Evolutionary conservation across 306 rosid genomes (phyloP), one percentile per base, ranked within the genome.

Genomic region (Canavalia gladiata): DNA sequence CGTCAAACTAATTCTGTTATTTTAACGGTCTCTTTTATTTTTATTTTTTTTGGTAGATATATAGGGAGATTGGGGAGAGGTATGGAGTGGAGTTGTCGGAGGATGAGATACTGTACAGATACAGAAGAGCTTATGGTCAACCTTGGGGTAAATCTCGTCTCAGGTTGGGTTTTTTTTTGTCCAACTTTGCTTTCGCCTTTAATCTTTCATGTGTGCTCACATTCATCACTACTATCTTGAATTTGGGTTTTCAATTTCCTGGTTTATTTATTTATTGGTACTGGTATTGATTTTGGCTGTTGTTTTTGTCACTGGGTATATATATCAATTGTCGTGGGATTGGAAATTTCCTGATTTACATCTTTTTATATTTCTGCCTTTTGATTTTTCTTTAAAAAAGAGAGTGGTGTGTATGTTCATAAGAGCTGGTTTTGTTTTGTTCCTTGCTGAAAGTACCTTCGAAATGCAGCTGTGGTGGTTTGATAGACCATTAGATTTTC

Each of bases 91-190:
- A 90, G 52, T 95, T 78, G 77, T 91, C 99, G 3, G 99, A 95
- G 89, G 84, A 87, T 25, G 99, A 95, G 84, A 95, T 93, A 84
- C 85, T 95, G 65, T 41, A 82, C 80, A 88, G 98, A 86, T 95
- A 91, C 81, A 89, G 99, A 91, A 88, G 92, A 73, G 99, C 99
- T 65, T 95, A 95, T 52, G 79, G 82, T 70, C 91, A 93, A 87
- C 99, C 99, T 30, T 95, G 99, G 99, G 98, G 99, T 7, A 82
- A 86, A 91, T 93, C 99, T 81, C 95, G 98, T 65, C 94, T 95
- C 84, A 95, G 98, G 98, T 92, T 49, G 49, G 6, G 81, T 73
- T 43, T 62, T 35, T 12, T 3, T 11, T 4, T 65, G 7, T 58
- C 25, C 30, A 43, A 1, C 50, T 75, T 64, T 51, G n/a, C 46